phyloP scores from a whole-genome alignment of 2,329 filamentous ascomycete species.

The Drechslera avenae region DNA sequence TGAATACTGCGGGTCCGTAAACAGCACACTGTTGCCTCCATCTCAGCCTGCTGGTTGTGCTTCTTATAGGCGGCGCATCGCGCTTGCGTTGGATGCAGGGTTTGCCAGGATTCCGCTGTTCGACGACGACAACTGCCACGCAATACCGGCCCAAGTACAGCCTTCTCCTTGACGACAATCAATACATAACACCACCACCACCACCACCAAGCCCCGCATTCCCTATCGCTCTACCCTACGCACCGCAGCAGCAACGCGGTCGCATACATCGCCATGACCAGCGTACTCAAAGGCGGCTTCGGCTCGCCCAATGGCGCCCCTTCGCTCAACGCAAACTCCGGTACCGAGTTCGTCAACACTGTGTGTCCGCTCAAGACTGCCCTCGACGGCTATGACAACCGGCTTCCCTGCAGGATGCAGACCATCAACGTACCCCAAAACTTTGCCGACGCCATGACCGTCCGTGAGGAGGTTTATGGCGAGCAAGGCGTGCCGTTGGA shows the following conservation, averaged over 20 bases:
- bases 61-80: slow-evolving; percentile 4
- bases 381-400: slow-evolving; percentile 46
- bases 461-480: slow-evolving; percentile 63
- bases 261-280: slow-evolving; percentile 17
- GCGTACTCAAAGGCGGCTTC: slow-evolving; percentile 30
- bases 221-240: too few relatives aligned
- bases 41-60: slow-evolving; percentile 1
- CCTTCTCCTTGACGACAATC: not conserved
- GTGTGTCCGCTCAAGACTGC: slow-evolving; percentile 43
- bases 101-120: slow-evolving; percentile 8
- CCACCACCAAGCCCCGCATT: not conserved
- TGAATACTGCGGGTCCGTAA: slow-evolving; percentile 11
- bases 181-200: not conserved
- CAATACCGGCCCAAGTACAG: not conserved
- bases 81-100: slow-evolving; percentile 5
- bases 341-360: slow-evolving; percentile 49
- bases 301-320: slow-evolving; percentile 22
- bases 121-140: slow-evolving; percentile 4
- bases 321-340: slow-evolving; percentile 23
- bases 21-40: not conserved
- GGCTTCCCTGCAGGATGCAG: slow-evolving; percentile 42
- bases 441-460: slow-evolving; percentile 61
- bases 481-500: slow-evolving; percentile 64
- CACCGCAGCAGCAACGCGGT: not conserved
- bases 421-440: slow-evolving; percentile 47